A percentile compares a stretch with the other conserved stretches of the same genome.
These are phyloP conservation scores for Ophiostoma populinum DNA, from an alignment of 2,329 filamentous ascomycete genomes.

Conservation along the genomic window DNA sequence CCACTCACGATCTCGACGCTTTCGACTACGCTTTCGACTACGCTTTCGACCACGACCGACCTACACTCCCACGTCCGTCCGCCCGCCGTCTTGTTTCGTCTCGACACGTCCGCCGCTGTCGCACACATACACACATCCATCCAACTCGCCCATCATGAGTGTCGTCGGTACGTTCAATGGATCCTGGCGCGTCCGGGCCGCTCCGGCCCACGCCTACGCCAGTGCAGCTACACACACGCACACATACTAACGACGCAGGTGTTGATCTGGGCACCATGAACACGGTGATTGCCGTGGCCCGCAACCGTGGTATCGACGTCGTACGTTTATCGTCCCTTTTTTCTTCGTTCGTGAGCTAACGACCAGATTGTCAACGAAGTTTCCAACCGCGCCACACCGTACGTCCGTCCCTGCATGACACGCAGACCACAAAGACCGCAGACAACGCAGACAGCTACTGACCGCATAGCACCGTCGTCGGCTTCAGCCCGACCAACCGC, in stretches of 20 bases:
- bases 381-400: conserved; percentile 95
- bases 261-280: conserved; percentile 93
- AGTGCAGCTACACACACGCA: too few species aligned
- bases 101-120: neutral
- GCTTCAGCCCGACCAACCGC: conserved; percentile 84
- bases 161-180: conserved; percentile 10
- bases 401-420: conserved; percentile 41
- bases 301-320: conserved; percentile 97
- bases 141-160: conserved; percentile 11
- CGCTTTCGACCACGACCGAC: too few species aligned
- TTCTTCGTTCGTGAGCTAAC: conserved; percentile 9
- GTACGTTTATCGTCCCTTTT: conserved; percentile 40
- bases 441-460: neutral
- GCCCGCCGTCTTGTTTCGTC: neutral
- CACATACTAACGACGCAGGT: too few species aligned
- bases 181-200: neutral
- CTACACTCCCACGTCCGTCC: neutral
- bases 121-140: conserved; percentile 2
- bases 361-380: conserved; percentile 92
- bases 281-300: conserved; percentile 92
- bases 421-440: too few species aligned
- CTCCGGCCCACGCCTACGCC: neutral
- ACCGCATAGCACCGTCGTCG: conserved; percentile 48
- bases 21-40: too few species aligned
- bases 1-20: too few species aligned